Conservation (phyloP, 2,329 filamentous ascomycete species). For the Aspergillus pseudonomiae region DNA sequence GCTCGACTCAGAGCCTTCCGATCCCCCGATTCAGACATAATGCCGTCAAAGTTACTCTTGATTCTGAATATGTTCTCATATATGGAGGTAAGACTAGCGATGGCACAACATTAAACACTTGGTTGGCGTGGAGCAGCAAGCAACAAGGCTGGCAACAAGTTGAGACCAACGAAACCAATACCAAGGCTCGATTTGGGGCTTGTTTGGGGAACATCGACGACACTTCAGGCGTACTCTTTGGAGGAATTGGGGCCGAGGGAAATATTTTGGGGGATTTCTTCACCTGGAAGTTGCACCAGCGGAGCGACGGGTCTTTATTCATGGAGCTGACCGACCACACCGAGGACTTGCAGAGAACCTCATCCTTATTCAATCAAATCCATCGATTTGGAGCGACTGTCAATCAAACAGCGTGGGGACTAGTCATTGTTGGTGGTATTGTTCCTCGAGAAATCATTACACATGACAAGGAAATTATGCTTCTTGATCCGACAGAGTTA, state of each 20-base stretch:
- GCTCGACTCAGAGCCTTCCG: constrained; percentile 66
- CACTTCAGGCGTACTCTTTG: constrained; percentile 66
- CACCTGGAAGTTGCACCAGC: constrained; percentile 61
- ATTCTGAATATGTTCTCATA: constrained; percentile 55
- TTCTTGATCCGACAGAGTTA: constrained; percentile 32
- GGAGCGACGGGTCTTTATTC: constrained; percentile 33
- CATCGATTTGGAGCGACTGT: constrained; percentile 57
- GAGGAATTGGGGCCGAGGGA: constrained; percentile 70
- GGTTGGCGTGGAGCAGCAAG: constrained; percentile 56
- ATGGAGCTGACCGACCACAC: constrained; percentile 33
- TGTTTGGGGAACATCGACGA: constrained; percentile 45
- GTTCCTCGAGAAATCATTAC: constrained; percentile 39
- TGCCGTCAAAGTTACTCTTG: constrained; percentile 52
- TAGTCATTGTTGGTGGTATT: constrained; percentile 59
- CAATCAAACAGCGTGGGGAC: constrained; percentile 47
- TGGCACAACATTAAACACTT: constrained; percentile 53
- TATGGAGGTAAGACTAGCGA: constrained; percentile 63
- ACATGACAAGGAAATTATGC: constrained; percentile 58
- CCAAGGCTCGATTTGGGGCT: constrained; percentile 60
- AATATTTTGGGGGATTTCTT: constrained; percentile 65
- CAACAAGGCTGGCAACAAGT: constrained; percentile 55
- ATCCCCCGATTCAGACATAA: constrained; percentile 76
- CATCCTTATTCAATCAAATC: constrained; percentile 35
- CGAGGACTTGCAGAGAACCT: constrained; percentile 24
- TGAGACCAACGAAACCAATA: constrained; percentile 36